Conservation (phyloP, 2,329 filamentous ascomycete genomes). For the Claviceps spartinae region DNA sequence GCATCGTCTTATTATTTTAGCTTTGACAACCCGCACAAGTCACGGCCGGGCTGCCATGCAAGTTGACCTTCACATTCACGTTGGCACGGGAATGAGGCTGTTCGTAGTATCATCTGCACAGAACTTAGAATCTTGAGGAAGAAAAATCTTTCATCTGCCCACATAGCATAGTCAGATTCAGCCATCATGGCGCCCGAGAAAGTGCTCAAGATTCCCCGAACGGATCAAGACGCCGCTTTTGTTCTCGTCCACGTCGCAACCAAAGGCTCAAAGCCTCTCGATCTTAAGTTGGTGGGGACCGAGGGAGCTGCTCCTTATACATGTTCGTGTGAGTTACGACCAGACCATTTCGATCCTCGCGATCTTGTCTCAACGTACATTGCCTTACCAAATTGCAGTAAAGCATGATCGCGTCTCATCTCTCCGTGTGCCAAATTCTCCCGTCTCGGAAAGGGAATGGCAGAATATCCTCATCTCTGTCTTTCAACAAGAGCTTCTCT, state of each 20-base stretch:
- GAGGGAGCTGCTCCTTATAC: conserved; percentile 51
- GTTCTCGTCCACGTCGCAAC: conserved; percentile 48
- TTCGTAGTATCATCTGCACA: neutral
- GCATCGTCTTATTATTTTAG: no score
- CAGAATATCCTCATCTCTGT: conserved; percentile 42
- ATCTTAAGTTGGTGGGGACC: conserved; percentile 54
- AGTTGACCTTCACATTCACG: neutral
- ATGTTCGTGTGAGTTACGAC: conserved; percentile 34
- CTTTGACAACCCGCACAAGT: neutral
- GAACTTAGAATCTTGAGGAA: neutral
- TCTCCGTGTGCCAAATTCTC: conserved; percentile 38
- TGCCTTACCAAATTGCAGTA: conserved; percentile 23
- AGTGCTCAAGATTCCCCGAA: conserved; percentile 46
- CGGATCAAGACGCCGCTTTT: conserved; percentile 35
- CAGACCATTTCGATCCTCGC: neutral
- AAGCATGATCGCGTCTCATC: conserved; percentile 41
- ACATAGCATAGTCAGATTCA: neutral
- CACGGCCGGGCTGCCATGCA: neutral
- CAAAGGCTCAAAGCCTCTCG: conserved; percentile 37
- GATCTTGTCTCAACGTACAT: neutral
- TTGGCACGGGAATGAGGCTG: neutral
- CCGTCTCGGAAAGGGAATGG: conserved; percentile 53
- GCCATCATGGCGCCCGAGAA: conserved; percentile 13
- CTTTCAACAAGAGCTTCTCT: conserved; percentile 36
- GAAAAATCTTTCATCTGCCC: neutral